These are phyloP conservation scores for Arbutus unedo DNA, from an alignment of 148 eudicot species.

Conservation along the genomic window DNA sequence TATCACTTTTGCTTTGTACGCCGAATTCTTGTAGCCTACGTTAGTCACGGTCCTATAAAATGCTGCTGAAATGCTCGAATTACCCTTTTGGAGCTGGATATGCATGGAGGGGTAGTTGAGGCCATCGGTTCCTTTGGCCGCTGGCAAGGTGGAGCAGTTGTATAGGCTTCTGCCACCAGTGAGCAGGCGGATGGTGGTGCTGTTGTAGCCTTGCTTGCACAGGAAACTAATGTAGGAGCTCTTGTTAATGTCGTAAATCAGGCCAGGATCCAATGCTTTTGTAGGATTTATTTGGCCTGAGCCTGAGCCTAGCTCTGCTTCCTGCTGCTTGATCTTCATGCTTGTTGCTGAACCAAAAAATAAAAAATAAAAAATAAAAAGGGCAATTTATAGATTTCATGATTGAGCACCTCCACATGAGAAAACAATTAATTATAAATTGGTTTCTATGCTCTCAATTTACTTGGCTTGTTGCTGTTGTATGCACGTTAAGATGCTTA, in stretches of 20 bases:
- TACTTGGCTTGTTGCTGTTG: not conserved
- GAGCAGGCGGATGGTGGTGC: conserved; percentile 34
- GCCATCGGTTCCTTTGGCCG: conserved; percentile 52
- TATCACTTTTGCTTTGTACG: conserved; percentile 42
- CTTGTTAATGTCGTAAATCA: conserved; percentile 51
- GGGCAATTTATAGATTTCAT: not conserved
- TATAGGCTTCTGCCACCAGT: conserved; percentile 30
- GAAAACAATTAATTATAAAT: too few species aligned
- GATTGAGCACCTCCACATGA: not conserved
- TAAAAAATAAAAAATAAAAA: not conserved
- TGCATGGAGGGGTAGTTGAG: conserved; percentile 86
- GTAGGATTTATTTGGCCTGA: conserved; percentile 63
- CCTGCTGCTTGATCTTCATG: conserved; percentile 38
- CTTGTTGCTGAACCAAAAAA: conserved; percentile 49
- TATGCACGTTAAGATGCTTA: not conserved
- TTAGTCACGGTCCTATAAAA: conserved; percentile 60
- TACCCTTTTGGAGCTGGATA: conserved; percentile 22
- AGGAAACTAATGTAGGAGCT: conserved; percentile 53
- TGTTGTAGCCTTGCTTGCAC: conserved; percentile 67
- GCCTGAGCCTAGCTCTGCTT: conserved; percentile 49
- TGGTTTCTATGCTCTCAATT: too few species aligned
- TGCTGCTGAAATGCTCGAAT: conserved; percentile 24
- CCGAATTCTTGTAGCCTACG: conserved; percentile 38
- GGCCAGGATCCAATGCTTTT: conserved; percentile 61
- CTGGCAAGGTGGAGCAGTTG: conserved; percentile 47